A percentile compares a stretch with the other conserved stretches of the same genome.
Conservation (phyloP, 2,329 filamentous ascomycete species). For the Fusarium torulosum region DNA sequence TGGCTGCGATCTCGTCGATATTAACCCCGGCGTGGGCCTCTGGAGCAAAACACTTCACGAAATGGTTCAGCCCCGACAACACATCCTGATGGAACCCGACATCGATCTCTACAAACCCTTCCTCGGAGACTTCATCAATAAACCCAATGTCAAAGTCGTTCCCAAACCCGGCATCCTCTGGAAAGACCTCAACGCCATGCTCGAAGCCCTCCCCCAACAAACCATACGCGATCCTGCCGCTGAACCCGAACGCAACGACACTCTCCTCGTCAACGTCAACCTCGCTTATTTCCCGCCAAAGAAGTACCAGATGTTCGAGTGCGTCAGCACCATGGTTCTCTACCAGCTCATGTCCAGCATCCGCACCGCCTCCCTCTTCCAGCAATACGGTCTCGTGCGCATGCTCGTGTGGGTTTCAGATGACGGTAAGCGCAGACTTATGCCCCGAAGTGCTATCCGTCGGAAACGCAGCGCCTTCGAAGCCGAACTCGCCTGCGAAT, state of each 20-base stretch:
- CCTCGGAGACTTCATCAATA: slow-evolving; percentile 68
- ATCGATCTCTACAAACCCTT: slow-evolving; percentile 68
- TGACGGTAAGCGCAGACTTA: slow-evolving; percentile 66
- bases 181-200: slow-evolving; percentile 67
- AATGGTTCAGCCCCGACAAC: slow-evolving; percentile 79
- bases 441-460: slow-evolving; percentile 70
- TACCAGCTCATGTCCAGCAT: slow-evolving; percentile 73
- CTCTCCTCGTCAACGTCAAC: slow-evolving; percentile 79
- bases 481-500: slow-evolving; percentile 71
- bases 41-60: slow-evolving; percentile 85
- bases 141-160: slow-evolving; percentile 63
- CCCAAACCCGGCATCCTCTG: slow-evolving; percentile 70
- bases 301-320: slow-evolving; percentile 64
- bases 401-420: slow-evolving; percentile 80
- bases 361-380: slow-evolving; percentile 70
- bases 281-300: slow-evolving; percentile 67
- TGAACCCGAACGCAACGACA: slow-evolving; percentile 71
- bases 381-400: slow-evolving; percentile 82
- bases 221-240: slow-evolving; percentile 53
- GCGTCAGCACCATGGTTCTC: slow-evolving; percentile 68
- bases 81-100: slow-evolving; percentile 85
- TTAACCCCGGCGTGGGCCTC: slow-evolving; percentile 83
- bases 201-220: slow-evolving; percentile 69
- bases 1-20: slow-evolving; percentile 87
- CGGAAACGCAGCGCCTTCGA: slow-evolving; percentile 71